Evolutionary conservation across 306 rosid species (phyloP).

Genomic region (Mucuna pruriens): DNA sequence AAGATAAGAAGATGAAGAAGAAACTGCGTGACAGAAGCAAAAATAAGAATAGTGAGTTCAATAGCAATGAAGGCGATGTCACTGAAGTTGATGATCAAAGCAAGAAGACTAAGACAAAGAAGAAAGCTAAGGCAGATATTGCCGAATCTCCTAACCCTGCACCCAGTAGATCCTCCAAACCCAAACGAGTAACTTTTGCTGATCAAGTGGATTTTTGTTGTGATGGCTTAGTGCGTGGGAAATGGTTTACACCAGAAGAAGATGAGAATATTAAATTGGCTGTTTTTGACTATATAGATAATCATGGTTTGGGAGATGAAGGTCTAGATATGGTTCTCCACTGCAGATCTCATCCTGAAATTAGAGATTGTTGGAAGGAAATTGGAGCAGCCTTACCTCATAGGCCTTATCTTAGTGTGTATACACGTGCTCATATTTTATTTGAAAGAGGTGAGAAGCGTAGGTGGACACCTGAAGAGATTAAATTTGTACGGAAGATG

Average conservation of each 20-base stretch:
- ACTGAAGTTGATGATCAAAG: slow-evolving; percentile 24
- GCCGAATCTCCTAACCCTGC: slow-evolving; percentile 16
- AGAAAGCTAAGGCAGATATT: background rate
- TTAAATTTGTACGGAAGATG: slow-evolving; percentile 44
- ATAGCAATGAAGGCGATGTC: background rate
- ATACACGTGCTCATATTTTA: slow-evolving; percentile 64
- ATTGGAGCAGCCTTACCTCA: slow-evolving; percentile 59
- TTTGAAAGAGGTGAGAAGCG: slow-evolving; percentile 54
- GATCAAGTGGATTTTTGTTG: slow-evolving; percentile 61
- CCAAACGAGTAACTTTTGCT: slow-evolving; percentile 64
- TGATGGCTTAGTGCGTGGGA: slow-evolving; percentile 56
- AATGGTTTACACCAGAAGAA: slow-evolving; percentile 75
- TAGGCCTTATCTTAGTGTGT: slow-evolving; percentile 49
- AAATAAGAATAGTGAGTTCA: too few relatives aligned
- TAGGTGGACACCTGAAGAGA: slow-evolving; percentile 69
- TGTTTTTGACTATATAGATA: slow-evolving; percentile 55
- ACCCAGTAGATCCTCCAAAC: slow-evolving; percentile 36
- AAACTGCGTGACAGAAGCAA: too few relatives aligned
- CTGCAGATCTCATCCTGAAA: slow-evolving; percentile 12
- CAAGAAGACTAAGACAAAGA: slow-evolving; percentile 4
- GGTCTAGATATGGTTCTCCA: slow-evolving; percentile 66
- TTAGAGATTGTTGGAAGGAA: slow-evolving; percentile 74
- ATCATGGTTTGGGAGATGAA: slow-evolving; percentile 62
- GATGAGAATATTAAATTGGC: slow-evolving; percentile 61
- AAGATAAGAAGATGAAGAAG: background rate